phyloP scores from a whole-genome alignment of 495 filamentous ascomycete species.

The Opeltia flavorubescens region DNA sequence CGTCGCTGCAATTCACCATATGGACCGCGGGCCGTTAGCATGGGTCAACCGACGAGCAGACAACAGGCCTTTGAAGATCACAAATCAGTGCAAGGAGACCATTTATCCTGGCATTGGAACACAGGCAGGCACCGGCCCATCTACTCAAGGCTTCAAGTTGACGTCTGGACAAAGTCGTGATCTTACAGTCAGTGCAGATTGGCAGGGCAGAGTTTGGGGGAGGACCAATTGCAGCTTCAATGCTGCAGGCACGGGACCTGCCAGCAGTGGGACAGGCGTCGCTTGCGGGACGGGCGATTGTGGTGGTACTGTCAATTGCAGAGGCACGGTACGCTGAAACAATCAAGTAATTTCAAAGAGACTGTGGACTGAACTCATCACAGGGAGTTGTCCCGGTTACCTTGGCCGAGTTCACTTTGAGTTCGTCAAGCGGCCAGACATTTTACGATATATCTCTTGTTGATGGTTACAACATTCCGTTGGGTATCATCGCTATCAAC shows the following conservation, averaged over 20 bases:
- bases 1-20: conserved; percentile 17
- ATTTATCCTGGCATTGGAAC: conserved; percentile 61
- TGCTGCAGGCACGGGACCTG: conserved; percentile 36
- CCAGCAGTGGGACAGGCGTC: conserved; percentile 25
- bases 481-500: conserved; percentile 50
- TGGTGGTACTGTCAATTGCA: conserved; percentile 48
- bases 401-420: conserved; percentile 62
- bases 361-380: conserved; percentile 17
- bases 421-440: conserved; percentile 40
- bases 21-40: conserved; percentile 14
- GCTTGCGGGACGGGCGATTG: conserved; percentile 69
- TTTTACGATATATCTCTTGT: conserved; percentile 79
- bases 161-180: conserved; percentile 30
- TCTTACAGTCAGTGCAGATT: conserved; percentile 48
- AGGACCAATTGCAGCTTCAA: conserved; percentile 70
- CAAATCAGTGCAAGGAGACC: conserved; percentile 50
- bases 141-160: conserved; percentile 49
- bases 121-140: conserved; percentile 48
- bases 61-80: conserved; percentile 33
- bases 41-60: conserved; percentile 11
- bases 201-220: conserved; percentile 71
- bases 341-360: neutral
- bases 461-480: conserved; percentile 69
- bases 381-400: conserved; percentile 54
- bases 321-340: conserved; percentile 38